A percentile compares a stretch with the other conserved stretches of the same genome.
Evolutionary conservation across 2,329 filamentous ascomycete genomes (phyloP).

Genomic region (Penicillium sp.): DNA sequence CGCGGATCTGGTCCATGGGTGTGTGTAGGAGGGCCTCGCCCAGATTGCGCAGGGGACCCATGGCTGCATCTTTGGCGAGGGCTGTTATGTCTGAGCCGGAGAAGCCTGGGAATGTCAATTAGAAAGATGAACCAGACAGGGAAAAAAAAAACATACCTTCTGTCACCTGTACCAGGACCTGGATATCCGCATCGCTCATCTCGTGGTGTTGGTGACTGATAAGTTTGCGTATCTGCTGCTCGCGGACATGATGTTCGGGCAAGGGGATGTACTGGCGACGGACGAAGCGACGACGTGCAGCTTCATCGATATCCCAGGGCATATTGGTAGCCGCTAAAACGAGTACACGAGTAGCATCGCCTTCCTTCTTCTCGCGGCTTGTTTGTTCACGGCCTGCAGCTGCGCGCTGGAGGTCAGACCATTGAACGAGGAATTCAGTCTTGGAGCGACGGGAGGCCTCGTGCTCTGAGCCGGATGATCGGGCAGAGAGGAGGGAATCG

Average conservation of each 20-base stretch:
- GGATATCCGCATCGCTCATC: slow-evolving; percentile 69
- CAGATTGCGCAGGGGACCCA: slow-evolving; percentile 87
- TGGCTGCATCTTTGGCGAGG: slow-evolving; percentile 93
- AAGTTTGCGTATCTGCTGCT: slow-evolving; percentile 73
- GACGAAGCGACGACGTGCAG: slow-evolving; percentile 85
- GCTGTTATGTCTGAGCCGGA: slow-evolving; percentile 96
- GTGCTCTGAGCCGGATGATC: slow-evolving; percentile 76
- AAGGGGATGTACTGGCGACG: slow-evolving; percentile 93
- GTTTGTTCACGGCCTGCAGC: slow-evolving; percentile 76
- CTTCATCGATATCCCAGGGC: slow-evolving; percentile 97
- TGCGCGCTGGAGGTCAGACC: slow-evolving; percentile 89
- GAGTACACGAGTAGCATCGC: slow-evolving; percentile 83
- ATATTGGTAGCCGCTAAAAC: slow-evolving; percentile 94
- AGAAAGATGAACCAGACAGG: neutral
- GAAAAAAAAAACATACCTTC: slow-evolving; percentile 60
- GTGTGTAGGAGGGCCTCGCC: slow-evolving; percentile 88
- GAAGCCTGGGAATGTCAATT: slow-evolving; percentile 65
- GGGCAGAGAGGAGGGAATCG: slow-evolving; percentile 82
- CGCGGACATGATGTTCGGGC: slow-evolving; percentile 79
- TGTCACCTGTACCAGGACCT: slow-evolving; percentile 72
- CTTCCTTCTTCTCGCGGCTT: slow-evolving; percentile 63
- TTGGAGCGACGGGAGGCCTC: slow-evolving; percentile 93
- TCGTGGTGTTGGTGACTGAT: slow-evolving; percentile 85
- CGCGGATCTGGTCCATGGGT: slow-evolving; percentile 89
- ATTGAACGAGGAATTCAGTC: slow-evolving; percentile 96